These are phyloP conservation scores for Emericellopsis atlantica DNA, from an alignment of 2,329 filamentous ascomycete genomes.

Conservation along the genomic window DNA sequence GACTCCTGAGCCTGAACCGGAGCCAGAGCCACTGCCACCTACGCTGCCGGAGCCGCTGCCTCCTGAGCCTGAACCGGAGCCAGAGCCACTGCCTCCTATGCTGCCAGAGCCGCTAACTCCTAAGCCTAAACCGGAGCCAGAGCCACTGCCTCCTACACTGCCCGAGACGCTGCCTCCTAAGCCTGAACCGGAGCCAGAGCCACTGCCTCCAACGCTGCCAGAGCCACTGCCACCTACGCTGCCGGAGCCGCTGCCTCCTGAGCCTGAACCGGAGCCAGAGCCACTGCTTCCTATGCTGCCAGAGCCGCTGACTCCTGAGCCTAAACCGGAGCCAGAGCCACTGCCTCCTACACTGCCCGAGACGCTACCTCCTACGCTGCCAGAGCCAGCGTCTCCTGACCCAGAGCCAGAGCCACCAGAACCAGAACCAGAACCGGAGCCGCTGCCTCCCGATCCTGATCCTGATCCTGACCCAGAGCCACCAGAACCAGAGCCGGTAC, in stretches of 20 bases:
- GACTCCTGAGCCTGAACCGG: neutral
- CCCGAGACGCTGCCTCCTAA: too few relatives aligned
- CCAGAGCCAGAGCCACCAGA: conserved; percentile 3
- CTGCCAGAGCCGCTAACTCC: neutral
- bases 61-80: neutral
- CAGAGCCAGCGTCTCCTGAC: neutral
- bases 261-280: neutral
- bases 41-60: neutral
- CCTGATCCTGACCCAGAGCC: neutral
- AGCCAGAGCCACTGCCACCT: neutral
- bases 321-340: neutral
- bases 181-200: neutral
- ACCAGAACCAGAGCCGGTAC: neutral
- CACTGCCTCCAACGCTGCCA: conserved; percentile 1
- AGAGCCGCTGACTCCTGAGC: neutral
- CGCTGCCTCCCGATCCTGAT: neutral
- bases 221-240: too few relatives aligned
- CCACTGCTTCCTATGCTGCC: neutral
- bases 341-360: neutral
- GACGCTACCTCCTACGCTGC: neutral
- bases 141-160: too few relatives aligned
- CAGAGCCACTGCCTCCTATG: neutral
- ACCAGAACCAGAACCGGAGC: neutral
- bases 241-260: conserved; percentile 4
- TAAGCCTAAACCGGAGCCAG: neutral